Evolutionary conservation across 495 filamentous ascomycete genomes (phyloP).

Genomic region (Podospora bellae-mahoneyi): DNA sequence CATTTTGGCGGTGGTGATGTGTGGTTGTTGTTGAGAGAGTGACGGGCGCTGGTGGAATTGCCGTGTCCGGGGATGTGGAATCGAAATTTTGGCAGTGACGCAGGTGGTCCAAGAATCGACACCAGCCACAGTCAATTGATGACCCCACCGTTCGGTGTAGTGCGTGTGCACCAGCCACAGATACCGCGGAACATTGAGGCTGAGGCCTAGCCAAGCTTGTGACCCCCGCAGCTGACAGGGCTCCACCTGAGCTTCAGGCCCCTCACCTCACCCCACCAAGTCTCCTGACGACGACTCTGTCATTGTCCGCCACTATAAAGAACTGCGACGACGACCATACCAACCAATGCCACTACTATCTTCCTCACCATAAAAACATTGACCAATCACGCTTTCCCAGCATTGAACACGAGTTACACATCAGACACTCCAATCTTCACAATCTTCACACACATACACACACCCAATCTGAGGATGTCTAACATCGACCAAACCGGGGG

Average conservation of each 20-base stretch:
- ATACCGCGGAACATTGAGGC: background rate
- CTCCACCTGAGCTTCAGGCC: no score
- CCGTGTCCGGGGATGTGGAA: background rate
- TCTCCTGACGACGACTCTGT: no score
- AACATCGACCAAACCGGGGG: conserved; percentile 34
- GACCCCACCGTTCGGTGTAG: background rate
- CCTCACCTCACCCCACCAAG: no score
- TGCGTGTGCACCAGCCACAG: background rate
- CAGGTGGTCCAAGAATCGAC: conserved; percentile 4
- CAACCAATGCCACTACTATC: no score
- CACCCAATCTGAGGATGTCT: conserved; percentile 35
- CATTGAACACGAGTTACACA: no score
- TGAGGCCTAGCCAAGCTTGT: no score
- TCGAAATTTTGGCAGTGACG: conserved; percentile 15
- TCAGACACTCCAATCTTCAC: background rate
- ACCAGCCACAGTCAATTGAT: background rate
- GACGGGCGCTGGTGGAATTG: conserved; percentile 4
- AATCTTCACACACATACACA: background rate
- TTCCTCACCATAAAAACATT: no score
- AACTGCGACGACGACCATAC: no score
- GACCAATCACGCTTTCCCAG: no score
- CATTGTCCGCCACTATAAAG: no score
- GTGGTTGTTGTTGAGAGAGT: conserved; percentile 2
- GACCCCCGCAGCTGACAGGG: no score
- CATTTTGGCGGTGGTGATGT: conserved; percentile 30